phyloP scores from a whole-genome alignment of 129 eudicot species.

The Pseudognaphalium luteoalbum region DNA sequence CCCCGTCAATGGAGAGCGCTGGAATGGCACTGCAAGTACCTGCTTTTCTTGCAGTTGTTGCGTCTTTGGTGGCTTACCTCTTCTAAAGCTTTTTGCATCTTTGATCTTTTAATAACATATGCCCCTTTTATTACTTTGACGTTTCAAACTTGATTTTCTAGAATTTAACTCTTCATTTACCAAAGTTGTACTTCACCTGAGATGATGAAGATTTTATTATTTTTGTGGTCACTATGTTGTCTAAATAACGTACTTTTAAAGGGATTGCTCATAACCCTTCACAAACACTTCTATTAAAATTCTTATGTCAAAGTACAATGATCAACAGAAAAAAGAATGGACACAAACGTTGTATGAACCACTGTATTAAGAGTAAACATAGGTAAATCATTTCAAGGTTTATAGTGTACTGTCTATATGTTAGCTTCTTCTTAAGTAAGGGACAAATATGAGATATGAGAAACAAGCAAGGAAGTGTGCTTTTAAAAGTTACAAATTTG shows the following conservation, averaged over 20 bases:
- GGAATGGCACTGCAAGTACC: constrained; percentile 37
- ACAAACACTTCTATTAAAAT: neutral
- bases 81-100: constrained; percentile 22
- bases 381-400: no score
- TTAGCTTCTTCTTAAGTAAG: no score
- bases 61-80: constrained; percentile 40
- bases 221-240: neutral
- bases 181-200: constrained; percentile 3
- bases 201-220: neutral
- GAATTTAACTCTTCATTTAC: constrained; percentile 7
- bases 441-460: no score
- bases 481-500: no score
- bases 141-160: constrained; percentile 17
- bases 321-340: no score
- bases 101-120: neutral
- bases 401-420: no score
- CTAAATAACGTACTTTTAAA: constrained; percentile 14
- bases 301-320: no score
- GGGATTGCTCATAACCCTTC: neutral
- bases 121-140: neutral
- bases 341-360: no score
- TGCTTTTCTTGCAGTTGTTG: constrained; percentile 30
- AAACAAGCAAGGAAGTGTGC: no score
- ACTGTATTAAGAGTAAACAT: no score
- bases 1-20: constrained; percentile 50